Base-by-base conservation (phyloP, 2,329 filamentous ascomycete genomes). In the Aspergillus quadricinctus region DNA sequence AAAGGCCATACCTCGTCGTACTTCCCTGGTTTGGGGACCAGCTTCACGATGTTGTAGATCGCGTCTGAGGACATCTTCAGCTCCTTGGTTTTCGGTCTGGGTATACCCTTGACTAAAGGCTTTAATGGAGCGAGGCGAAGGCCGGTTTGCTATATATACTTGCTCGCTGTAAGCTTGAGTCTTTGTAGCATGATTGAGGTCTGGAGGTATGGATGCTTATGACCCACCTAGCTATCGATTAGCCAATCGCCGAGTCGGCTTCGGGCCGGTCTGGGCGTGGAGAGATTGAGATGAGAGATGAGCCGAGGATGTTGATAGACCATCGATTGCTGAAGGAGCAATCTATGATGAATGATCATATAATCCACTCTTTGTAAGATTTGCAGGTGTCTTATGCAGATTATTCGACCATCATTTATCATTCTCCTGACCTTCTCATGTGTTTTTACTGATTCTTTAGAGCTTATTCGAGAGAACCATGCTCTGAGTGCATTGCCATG, bases 21-120 rank as follows among this genome's bases (percentile, higher is more conserved):
- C 37, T 62, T 62, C 19, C 55, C 61, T 17, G 59, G 61, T 37
- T 61, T 58, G 4, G 62, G 61, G 19, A 63, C 62, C 17, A 64
- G 59, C 56, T 59, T 61, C 31, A 64, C 61, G 41, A 64, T 51
- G 45, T 60, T 61, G 53, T 62, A 61, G 51, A 64, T 55, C 49
- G 58, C 61, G 31, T 54, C 50, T 35, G 53, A 27, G 50, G 59
- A 53, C 53, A 29, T 59, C 23, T 46, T 46, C 8, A 21, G 19
- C 5, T 46, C 7, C 23, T 17, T 46, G 11, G 43, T 5, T 46
- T 23, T 23, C 10, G 11, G 5, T 37, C 14, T 37, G 31, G 11
- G 31, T 37, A 7, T 17, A n/a, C 2, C 1, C 14, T 3, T 37
- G 14, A 17, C 14, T 37, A 37, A 14, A 3, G 5, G 31, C 5